Percentiles rank a stretch among this genome's conserved stretches.
phyloP scores from a whole-genome alignment of 2,329 filamentous ascomycete genomes.

The Exophiala lecanii-corni region DNA sequence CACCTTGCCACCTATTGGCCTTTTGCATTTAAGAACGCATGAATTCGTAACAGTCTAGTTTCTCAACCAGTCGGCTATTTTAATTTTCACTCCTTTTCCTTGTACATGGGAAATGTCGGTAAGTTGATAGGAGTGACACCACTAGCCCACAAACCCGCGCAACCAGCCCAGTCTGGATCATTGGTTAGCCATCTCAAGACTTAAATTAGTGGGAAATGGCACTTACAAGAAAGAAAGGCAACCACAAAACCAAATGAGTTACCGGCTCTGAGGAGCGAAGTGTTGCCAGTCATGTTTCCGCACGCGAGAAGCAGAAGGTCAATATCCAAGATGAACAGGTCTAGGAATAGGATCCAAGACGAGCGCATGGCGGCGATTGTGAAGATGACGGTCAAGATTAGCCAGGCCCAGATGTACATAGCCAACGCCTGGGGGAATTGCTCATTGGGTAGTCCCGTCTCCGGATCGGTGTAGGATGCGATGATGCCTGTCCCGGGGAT shows the following conservation, averaged over 20 bases:
- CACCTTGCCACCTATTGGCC: too few relatives aligned
- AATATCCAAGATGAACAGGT: conserved; percentile 27
- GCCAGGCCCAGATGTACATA: conserved; percentile 30
- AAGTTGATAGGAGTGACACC: conserved; percentile 23
- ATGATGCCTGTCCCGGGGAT: conserved; percentile 36
- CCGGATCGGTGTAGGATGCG: conserved; percentile 34
- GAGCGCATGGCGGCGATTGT: conserved; percentile 26
- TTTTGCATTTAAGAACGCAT: too few relatives aligned
- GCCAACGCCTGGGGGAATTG: conserved; percentile 29
- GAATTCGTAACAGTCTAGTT: too few relatives aligned
- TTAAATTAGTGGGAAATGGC: neutral
- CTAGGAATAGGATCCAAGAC: conserved; percentile 28
- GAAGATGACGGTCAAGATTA: conserved; percentile 29
- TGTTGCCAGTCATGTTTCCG: conserved; percentile 26
- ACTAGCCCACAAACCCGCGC: conserved; percentile 23
- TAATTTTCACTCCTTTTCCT: conserved; percentile 7
- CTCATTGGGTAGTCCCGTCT: conserved; percentile 25
- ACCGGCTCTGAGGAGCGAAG: conserved; percentile 21
- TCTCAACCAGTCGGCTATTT: too few relatives aligned
- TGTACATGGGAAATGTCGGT: conserved; percentile 19
- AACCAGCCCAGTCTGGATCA: conserved; percentile 24
- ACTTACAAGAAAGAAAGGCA: conserved; percentile 28
- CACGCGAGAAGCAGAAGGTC: conserved; percentile 27
- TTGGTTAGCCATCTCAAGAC: neutral
- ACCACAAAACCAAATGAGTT: conserved; percentile 28